Evolutionary conservation across 257 asterid genomes (phyloP), one percentile per base, ranked within the genome.

Genomic region (Coffea canephora): DNA sequence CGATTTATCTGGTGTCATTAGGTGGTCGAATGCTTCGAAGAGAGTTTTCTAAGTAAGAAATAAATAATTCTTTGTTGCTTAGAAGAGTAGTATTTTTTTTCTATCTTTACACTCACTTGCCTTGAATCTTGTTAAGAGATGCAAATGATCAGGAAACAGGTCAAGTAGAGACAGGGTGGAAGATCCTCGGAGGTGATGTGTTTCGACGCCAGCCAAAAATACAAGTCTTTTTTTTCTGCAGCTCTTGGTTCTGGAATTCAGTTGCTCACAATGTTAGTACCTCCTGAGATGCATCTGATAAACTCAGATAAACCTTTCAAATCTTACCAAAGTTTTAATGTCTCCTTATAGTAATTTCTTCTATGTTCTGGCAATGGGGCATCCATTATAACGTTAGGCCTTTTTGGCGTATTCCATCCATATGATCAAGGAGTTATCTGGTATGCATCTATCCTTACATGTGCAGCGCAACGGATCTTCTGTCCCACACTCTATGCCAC

Each of bases 211-310:
- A 3, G 18, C 48, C 43, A 3, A 39, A 39, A 39, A 39, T 39
- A 39, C 43, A 39, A 39, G 43, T 4, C 43, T 39, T 39, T 78
- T 19, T 69, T 78, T 6, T 57, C 81, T 54, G 81, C 81, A 12
- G 81, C 81, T 21, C 43, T 78, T 69, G 81, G 81, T 54, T 78
- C 76, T 69, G 81, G 81, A 55, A 10, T 27, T n/a, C 81, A 78
- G 16, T 69, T 78, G 25, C 45, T 78, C 0, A 19, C 8, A 0
- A 46, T 69, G 81, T 78, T 69, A 78, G 81, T 78, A 34, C 59
- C 0, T 9, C 41, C 21, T 14, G 55, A 34, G 4, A 46, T 48
- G 8, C 64, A 8, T 27, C 43, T 5, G 4, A 18, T n/a, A 25
- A 21, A 34, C 43, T 8, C 16, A 6, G 19, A 39, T 52, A 31